phyloP scores from a whole-genome alignment of 352 stramenopile genomes.

The Phytophthora europaea region DNA sequence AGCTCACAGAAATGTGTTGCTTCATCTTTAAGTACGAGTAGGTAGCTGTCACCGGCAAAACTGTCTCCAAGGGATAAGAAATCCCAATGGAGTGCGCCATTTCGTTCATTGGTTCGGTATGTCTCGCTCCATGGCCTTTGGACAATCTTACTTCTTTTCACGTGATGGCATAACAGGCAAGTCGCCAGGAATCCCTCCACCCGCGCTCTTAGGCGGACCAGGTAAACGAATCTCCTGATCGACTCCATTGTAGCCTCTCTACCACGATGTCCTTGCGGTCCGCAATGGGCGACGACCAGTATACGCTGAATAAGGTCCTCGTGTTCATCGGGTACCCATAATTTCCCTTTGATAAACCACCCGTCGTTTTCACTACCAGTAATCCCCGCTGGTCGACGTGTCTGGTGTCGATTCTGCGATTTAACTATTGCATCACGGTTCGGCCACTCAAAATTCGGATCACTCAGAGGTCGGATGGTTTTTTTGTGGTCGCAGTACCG shows the following conservation, averaged over 20 bases:
- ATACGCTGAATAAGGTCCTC: background rate
- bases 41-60: conserved; percentile 19
- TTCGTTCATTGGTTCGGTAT: conserved; percentile 22
- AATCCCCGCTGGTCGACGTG: background rate
- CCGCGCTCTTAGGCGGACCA: conserved; percentile 6
- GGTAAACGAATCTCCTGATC: background rate
- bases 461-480: background rate
- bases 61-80: conserved; percentile 14
- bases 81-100: conserved; percentile 20
- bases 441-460: background rate
- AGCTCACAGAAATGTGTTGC: conserved; percentile 12
- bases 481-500: background rate
- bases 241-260: background rate
- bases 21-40: conserved; percentile 28
- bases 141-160: conserved; percentile 19
- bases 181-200: conserved; percentile 8
- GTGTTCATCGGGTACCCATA: background rate
- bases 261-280: background rate
- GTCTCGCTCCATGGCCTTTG: conserved; percentile 18
- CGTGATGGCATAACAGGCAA: conserved; percentile 18
- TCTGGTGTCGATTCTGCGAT: background rate
- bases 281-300: background rate
- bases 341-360: background rate
- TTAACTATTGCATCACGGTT: background rate
- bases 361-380: background rate